phyloP scores from a whole-genome alignment of 2,329 filamentous ascomycete genomes.

The Aspergillus persii region DNA sequence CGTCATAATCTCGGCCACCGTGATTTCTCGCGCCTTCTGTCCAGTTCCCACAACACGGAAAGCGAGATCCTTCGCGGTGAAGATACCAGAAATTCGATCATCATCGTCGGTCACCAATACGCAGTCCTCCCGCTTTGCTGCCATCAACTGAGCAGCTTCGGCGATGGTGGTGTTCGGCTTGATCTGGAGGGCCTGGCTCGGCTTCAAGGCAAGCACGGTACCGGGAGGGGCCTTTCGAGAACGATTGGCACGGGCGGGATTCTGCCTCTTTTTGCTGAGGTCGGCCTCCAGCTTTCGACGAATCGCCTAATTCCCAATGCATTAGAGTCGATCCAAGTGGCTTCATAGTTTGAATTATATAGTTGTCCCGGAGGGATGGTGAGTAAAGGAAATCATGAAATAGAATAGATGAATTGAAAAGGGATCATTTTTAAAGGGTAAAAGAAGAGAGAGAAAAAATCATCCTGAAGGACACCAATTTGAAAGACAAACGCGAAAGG shows the following conservation, averaged over 20 bases:
- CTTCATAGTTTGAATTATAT: background rate
- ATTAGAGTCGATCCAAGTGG: slow-evolving; percentile 1
- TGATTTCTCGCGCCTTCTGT: slow-evolving; percentile 82
- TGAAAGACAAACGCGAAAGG: background rate
- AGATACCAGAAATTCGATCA: slow-evolving; percentile 96
- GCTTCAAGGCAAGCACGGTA: slow-evolving; percentile 91
- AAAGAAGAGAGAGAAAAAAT: background rate
- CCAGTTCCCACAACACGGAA: slow-evolving; percentile 94
- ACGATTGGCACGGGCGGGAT: slow-evolving; percentile 72
- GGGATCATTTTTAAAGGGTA: background rate
- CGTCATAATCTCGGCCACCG: slow-evolving; percentile 98
- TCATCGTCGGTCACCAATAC: slow-evolving; percentile 97
- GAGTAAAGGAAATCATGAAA: background rate
- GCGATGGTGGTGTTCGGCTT: slow-evolving; percentile 91
- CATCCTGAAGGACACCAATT: no score
- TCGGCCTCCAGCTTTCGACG: slow-evolving; percentile 95
- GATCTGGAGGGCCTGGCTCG: slow-evolving; percentile 94
- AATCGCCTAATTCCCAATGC: slow-evolving; percentile 66
- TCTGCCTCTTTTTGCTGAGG: slow-evolving; percentile 94
- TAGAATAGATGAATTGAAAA: background rate
- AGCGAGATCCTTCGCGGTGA: slow-evolving; percentile 96
- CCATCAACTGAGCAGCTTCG: slow-evolving; percentile 97
- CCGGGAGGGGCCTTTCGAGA: slow-evolving; percentile 92
- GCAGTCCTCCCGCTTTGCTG: slow-evolving; percentile 96
- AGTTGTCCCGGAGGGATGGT: background rate